Conservation (phyloP, 176 grass and related monocot species). For the Leersia perrieri region DNA sequence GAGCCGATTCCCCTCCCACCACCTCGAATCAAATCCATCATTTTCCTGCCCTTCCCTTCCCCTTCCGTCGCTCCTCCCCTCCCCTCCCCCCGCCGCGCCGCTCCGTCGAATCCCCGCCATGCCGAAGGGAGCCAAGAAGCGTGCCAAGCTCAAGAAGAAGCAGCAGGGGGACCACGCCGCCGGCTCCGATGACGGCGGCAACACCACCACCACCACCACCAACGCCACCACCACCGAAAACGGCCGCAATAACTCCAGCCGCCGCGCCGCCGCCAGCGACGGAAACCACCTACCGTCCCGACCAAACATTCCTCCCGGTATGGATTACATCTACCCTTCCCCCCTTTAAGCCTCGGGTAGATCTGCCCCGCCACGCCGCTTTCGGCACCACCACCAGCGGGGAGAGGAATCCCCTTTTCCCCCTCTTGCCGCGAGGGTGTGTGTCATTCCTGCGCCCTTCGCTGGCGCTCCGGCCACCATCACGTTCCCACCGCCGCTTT, state of each 20-base stretch:
- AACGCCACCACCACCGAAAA: conserved; percentile 1
- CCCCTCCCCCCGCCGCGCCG: conserved; percentile 24
- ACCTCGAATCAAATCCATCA: conserved; percentile 21
- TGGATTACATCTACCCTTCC: conserved; percentile 19
- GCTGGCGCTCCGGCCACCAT: conserved; percentile 32
- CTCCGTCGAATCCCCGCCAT: conserved; percentile 34
- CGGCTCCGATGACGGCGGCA: conserved; percentile 22
- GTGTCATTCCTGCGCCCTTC: conserved; percentile 38
- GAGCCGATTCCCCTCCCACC: conserved; percentile 19
- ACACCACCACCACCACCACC: not conserved
- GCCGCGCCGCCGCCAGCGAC: conserved; percentile 19
- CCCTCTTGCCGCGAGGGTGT: conserved; percentile 46
- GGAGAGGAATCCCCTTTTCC: conserved; percentile 44
- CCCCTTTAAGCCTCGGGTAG: conserved; percentile 25
- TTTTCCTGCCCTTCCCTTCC: not conserved
- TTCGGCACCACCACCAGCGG: conserved; percentile 31
- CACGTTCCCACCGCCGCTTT: conserved; percentile 48
- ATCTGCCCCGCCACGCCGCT: conserved; percentile 40
- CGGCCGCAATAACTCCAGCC: conserved; percentile 18
- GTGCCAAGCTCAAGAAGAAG: conserved; percentile 66
- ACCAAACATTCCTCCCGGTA: conserved; percentile 33
- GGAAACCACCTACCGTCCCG: conserved; percentile 38
- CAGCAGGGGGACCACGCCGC: conserved; percentile 36
- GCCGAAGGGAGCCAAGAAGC: conserved; percentile 67
- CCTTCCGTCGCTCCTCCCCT: not conserved